These are phyloP conservation scores for Novymonas esmeraldas DNA, from an alignment of 208 protist species.

Conservation along the genomic window DNA sequence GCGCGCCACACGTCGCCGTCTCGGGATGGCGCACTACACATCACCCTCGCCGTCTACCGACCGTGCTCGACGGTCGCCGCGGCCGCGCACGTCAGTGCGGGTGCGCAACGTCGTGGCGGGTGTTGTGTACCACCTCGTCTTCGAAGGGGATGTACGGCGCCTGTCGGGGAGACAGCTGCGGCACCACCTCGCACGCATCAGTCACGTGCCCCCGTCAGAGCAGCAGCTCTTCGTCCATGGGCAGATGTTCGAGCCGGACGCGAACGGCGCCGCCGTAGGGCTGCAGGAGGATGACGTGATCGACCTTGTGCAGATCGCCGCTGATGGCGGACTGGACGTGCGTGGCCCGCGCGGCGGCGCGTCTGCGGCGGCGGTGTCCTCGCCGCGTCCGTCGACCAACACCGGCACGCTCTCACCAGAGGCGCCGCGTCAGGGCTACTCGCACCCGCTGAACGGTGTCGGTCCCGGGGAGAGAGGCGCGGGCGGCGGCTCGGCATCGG, in stretches of 20 bases:
- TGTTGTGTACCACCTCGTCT: slow-evolving; percentile 66
- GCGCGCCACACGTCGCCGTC: too few species aligned
- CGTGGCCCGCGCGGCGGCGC: neutral
- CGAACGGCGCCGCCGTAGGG: slow-evolving; percentile 12
- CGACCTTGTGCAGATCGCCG: slow-evolving; percentile 2
- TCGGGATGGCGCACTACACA: neutral
- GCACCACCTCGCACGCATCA: slow-evolving; percentile 51
- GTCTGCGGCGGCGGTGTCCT: slow-evolving; percentile 9
- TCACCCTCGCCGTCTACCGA: neutral
- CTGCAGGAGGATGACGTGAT: slow-evolving; percentile 24
- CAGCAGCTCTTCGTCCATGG: slow-evolving; percentile 40
- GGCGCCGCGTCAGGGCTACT: neutral
- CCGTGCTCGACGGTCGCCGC: neutral
- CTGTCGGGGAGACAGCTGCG: slow-evolving; percentile 52
- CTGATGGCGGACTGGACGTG: neutral
- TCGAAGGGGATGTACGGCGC: slow-evolving; percentile 50
- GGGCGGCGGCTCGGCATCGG: neutral
- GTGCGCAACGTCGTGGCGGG: slow-evolving; percentile 50
- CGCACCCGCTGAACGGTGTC: neutral
- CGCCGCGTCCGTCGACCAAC: slow-evolving; percentile 19
- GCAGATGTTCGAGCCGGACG: neutral
- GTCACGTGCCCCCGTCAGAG: slow-evolving; percentile 31
- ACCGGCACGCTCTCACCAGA: slow-evolving; percentile 11
- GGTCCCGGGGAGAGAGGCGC: neutral
- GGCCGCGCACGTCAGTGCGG: slow-evolving; percentile 33